These are phyloP conservation scores for Trametopsis cervina DNA, from an alignment of 768 basidiomycete species.

Conservation along the genomic window DNA sequence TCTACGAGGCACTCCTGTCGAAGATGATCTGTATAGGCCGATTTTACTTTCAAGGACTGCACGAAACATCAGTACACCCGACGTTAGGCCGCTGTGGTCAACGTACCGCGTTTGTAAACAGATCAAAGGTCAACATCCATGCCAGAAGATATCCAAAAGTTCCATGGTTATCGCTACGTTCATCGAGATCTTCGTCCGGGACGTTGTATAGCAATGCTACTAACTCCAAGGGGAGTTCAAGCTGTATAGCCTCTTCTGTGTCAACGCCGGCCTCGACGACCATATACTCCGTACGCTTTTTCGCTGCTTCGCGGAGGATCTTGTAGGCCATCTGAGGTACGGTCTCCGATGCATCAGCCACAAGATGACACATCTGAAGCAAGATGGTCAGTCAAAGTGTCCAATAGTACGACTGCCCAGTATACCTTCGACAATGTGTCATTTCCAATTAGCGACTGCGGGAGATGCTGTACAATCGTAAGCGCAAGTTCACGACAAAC, in stretches of 20 bases:
- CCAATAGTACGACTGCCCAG: too few relatives aligned
- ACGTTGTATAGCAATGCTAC: slow-evolving; percentile 53
- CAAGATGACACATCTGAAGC: slow-evolving; percentile 72
- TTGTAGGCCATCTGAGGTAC: slow-evolving; percentile 78
- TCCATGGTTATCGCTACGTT: slow-evolving; percentile 33
- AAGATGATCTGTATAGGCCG: slow-evolving; percentile 82
- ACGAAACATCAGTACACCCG: background rate
- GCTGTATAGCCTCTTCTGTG: slow-evolving; percentile 44
- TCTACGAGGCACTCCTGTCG: slow-evolving; percentile 61
- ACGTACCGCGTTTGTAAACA: slow-evolving; percentile 78
- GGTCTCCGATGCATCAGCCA: slow-evolving; percentile 52
- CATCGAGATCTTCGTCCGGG: slow-evolving; percentile 30
- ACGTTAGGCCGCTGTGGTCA: background rate
- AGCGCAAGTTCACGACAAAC: slow-evolving; percentile 64
- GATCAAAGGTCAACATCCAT: slow-evolving; percentile 87
- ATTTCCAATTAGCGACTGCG: slow-evolving; percentile 52
- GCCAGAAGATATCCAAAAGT: slow-evolving; percentile 66
- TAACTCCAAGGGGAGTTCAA: slow-evolving; percentile 61
- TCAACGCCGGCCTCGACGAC: slow-evolving; percentile 87
- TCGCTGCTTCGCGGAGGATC: slow-evolving; percentile 62
- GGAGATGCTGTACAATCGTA: slow-evolving; percentile 59
- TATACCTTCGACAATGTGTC: slow-evolving; percentile 59
- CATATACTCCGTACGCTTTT: slow-evolving; percentile 70
- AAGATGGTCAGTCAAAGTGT: background rate
- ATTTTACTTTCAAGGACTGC: slow-evolving; percentile 83